A percentile compares a stretch with the other conserved stretches of the same genome.
These are phyloP conservation scores for Apium graveolens DNA, from an alignment of 129 eudicot genomes.

Conservation along the genomic window DNA sequence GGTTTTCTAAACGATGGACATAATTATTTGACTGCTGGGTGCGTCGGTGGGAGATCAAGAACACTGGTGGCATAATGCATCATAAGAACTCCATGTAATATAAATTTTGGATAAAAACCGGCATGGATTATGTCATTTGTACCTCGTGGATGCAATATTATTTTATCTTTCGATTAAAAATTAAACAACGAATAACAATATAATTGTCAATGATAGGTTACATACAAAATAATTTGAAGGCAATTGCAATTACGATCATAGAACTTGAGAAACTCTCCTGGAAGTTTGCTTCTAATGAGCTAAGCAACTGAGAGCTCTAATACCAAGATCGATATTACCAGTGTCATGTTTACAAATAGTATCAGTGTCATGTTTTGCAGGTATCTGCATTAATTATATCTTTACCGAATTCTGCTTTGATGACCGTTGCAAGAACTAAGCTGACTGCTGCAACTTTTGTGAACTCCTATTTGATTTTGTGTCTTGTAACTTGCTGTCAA, in stretches of 20 bases:
- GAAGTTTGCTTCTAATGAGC: too few species aligned
- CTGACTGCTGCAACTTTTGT: neutral
- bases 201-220: too few species aligned
- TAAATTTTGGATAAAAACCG: too few species aligned
- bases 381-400: neutral
- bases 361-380: neutral
- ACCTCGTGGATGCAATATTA: neutral
- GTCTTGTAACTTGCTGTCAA: neutral
- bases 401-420: neutral
- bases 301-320: too few species aligned
- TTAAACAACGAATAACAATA: too few species aligned
- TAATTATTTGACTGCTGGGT: slow-evolving; percentile 56
- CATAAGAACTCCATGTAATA: slow-evolving; percentile 26
- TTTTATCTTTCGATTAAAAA: slow-evolving; percentile 24
- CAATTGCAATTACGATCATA: too few species aligned
- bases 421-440: neutral
- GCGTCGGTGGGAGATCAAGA: slow-evolving; percentile 77
- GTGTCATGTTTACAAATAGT: too few species aligned
- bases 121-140: too few species aligned
- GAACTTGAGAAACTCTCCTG: too few species aligned
- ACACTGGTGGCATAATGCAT: slow-evolving; percentile 60
- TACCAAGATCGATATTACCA: too few species aligned
- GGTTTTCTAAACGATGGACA: slow-evolving; percentile 96
- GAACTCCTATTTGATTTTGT: neutral
- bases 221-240: too few species aligned